A percentile compares a stretch with the other conserved stretches of the same genome.
phyloP scores from a whole-genome alignment of 495 filamentous ascomycete species.

The Penicillium diatomitis region DNA sequence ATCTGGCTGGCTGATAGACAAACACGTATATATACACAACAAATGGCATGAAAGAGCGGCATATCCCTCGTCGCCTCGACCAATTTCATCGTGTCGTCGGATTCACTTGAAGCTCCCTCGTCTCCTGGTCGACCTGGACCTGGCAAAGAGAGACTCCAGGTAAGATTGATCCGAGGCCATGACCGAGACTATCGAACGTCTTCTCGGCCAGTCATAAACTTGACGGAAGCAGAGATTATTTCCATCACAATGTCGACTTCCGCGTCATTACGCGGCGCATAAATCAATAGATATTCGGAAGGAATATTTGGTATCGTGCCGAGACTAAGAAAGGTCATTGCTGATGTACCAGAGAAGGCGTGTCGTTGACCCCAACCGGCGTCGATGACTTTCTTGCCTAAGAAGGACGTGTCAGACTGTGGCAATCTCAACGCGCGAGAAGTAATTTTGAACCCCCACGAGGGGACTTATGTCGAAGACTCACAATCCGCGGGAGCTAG shows the following conservation, averaged over 20 bases:
- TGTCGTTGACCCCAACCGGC: slow-evolving; percentile 88
- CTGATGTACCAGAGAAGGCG: slow-evolving; percentile 54
- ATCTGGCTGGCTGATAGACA: too few species aligned
- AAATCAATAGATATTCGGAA: slow-evolving; percentile 67
- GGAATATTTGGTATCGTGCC: slow-evolving; percentile 30
- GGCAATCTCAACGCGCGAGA: too few species aligned
- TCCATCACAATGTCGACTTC: slow-evolving; percentile 60
- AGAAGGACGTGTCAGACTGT: background rate
- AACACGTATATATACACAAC: too few species aligned
- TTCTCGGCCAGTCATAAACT: slow-evolving; percentile 26
- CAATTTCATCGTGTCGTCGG: too few species aligned
- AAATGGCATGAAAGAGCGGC: too few species aligned
- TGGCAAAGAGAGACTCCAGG: background rate
- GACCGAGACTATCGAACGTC: slow-evolving; percentile 13
- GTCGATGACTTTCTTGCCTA: slow-evolving; percentile 61
- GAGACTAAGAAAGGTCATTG: slow-evolving; percentile 38
- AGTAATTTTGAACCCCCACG: too few species aligned
- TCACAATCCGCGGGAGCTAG: slow-evolving; percentile 64
- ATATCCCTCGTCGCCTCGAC: too few species aligned
- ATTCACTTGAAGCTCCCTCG: too few species aligned
- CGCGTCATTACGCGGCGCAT: slow-evolving; percentile 62
- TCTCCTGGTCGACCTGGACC: too few species aligned
- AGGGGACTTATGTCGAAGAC: background rate
- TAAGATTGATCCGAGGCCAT: background rate
- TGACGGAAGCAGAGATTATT: slow-evolving; percentile 57